Conservation (phyloP, 306 rosid genomes). For the Cicer cuneatum region DNA sequence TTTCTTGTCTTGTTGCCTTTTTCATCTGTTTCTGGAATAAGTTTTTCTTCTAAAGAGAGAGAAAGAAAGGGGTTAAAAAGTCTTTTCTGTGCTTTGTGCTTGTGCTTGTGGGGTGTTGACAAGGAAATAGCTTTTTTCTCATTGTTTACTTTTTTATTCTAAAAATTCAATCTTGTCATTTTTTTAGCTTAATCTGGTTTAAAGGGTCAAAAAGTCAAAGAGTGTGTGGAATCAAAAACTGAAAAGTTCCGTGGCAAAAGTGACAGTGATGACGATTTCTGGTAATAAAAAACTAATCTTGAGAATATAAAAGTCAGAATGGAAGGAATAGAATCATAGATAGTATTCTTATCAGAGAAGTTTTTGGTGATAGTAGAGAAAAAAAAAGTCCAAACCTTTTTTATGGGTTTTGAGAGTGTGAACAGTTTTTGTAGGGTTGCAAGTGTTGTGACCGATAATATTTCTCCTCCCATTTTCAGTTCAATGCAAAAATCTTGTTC, state of each 20-base stretch:
- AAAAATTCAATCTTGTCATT: constrained; percentile 56
- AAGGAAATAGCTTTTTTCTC: constrained; percentile 55
- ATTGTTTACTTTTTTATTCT: constrained; percentile 46
- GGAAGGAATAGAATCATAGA: neutral
- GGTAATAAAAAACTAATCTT: neutral
- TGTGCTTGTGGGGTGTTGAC: constrained; percentile 69
- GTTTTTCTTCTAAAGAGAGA: constrained; percentile 43
- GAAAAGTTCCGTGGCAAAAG: constrained; percentile 43
- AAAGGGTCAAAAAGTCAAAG: constrained; percentile 52
- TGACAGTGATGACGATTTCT: constrained; percentile 53
- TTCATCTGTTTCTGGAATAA: constrained; percentile 51
- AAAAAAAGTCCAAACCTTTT: constrained; percentile 12
- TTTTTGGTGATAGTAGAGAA: constrained; percentile 7
- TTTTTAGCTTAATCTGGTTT: constrained; percentile 55
- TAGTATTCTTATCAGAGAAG: constrained; percentile 30
- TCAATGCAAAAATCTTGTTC: constrained; percentile 49
- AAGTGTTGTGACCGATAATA: constrained; percentile 46
- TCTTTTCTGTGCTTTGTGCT: constrained; percentile 38
- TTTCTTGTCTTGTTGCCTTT: constrained; percentile 64
- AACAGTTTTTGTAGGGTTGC: constrained; percentile 42
- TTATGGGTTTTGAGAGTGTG: constrained; percentile 13
- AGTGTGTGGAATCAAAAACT: constrained; percentile 34
- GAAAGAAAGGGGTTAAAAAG: constrained; percentile 23
- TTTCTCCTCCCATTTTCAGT: constrained; percentile 50
- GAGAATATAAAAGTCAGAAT: constrained; percentile 41